These are phyloP conservation scores for Zizania latifolia DNA, from an alignment of 176 grass and related monocot genomes.

Conservation along the genomic window DNA sequence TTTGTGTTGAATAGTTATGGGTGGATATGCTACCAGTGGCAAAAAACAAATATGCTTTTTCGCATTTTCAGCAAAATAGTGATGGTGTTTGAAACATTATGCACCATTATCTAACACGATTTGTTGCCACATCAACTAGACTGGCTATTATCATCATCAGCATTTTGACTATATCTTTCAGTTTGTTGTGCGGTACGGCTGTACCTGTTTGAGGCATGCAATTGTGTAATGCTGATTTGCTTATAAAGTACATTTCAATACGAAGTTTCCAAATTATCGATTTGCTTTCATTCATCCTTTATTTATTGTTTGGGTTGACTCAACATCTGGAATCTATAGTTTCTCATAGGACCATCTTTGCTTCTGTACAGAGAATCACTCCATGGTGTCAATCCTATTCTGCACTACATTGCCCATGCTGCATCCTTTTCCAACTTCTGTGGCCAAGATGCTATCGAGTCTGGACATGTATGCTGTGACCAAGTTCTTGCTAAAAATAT, in stretches of 20 bases:
- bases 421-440: constrained; percentile 46
- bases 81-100: background rate
- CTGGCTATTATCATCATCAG: background rate
- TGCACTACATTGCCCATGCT: constrained; percentile 43
- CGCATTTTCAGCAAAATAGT: background rate
- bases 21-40: background rate
- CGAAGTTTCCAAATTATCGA: background rate
- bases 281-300: background rate
- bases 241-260: background rate
- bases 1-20: background rate
- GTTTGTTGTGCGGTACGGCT: background rate
- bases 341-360: background rate
- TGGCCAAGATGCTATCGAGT: constrained; percentile 42
- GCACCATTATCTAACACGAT: background rate
- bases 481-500: background rate
- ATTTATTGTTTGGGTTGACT: background rate
- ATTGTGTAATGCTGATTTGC: background rate
- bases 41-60: background rate
- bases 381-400: constrained; percentile 52
- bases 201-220: background rate
- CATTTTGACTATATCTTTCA: background rate
- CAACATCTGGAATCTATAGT: background rate
- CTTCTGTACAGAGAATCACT: constrained; percentile 37
- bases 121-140: background rate
- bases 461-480: constrained; percentile 45